These are phyloP conservation scores for Funneliformis geosporum DNA, from an alignment of 192 early-diverging fungal species.

Conservation along the genomic window DNA sequence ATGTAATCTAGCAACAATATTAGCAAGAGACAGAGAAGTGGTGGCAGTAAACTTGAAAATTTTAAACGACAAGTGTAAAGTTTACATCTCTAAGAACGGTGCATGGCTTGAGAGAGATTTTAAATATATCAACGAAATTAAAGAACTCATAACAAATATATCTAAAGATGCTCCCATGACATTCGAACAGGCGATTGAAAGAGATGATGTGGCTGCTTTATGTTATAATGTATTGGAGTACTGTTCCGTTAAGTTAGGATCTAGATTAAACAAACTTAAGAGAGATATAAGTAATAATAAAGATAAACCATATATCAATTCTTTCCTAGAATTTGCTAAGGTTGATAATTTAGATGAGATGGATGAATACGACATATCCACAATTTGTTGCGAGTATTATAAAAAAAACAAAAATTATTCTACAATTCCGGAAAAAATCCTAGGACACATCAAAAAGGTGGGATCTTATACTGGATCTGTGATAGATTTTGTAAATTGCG, in stretches of 20 bases:
- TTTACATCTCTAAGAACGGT: no score
- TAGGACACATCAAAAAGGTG: background rate
- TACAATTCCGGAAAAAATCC: background rate
- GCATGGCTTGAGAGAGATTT: no score
- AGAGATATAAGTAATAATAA: no score
- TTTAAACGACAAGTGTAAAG: no score
- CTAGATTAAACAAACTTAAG: no score
- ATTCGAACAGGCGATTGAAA: background rate
- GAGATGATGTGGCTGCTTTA: background rate
- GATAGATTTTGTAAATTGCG: background rate
- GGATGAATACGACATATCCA: background rate
- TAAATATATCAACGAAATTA: no score
- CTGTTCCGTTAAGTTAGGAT: background rate
- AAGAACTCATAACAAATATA: no score
- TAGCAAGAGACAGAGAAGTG: no score
- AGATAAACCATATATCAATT: no score
- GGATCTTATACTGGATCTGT: background rate
- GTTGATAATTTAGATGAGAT: background rate
- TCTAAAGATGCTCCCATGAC: no score
- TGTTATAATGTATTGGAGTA: background rate
- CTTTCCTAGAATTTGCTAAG: background rate
- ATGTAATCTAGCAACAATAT: no score
- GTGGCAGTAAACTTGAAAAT: no score
- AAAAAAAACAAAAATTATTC: background rate
- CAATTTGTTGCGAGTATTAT: background rate